phyloP scores from a whole-genome alignment of 176 grass and related monocot species.

The Eragrostis curvula region DNA sequence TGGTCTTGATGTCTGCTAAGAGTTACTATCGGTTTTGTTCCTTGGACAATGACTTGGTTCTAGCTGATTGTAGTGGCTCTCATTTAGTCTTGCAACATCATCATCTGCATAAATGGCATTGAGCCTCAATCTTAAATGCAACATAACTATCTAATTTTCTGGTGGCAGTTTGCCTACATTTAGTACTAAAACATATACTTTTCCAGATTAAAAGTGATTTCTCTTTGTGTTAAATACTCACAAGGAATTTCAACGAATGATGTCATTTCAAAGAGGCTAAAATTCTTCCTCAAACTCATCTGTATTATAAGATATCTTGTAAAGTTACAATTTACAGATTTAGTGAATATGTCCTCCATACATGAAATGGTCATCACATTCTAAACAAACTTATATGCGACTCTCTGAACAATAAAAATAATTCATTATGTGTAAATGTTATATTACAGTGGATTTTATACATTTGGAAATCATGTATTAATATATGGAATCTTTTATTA shows the following conservation, averaged over 20 bases:
- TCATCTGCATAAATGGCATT: constrained; percentile 25
- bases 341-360: constrained; percentile 49
- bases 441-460: background rate
- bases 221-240: constrained; percentile 36
- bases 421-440: background rate
- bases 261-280: constrained; percentile 41
- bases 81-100: constrained; percentile 4
- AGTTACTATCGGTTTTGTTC: background rate
- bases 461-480: constrained; percentile 13
- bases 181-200: constrained; percentile 10
- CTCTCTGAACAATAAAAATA: constrained; percentile 19
- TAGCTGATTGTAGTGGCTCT: background rate
- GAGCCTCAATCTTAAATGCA: background rate
- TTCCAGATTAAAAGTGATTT: constrained; percentile 7
- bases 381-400: constrained; percentile 36
- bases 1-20: constrained; percentile 9
- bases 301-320: constrained; percentile 41
- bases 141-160: constrained; percentile 2
- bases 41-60: background rate
- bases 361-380: constrained; percentile 21
- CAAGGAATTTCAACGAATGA: constrained; percentile 56
- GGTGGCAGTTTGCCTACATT: background rate
- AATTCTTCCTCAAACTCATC: constrained; percentile 42
- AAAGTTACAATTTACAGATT: constrained; percentile 44
- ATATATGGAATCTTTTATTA: constrained; percentile 14